Evolutionary conservation across 202 grass and related monocot species (phyloP).

Genomic region (Saccharum hybrid): DNA sequence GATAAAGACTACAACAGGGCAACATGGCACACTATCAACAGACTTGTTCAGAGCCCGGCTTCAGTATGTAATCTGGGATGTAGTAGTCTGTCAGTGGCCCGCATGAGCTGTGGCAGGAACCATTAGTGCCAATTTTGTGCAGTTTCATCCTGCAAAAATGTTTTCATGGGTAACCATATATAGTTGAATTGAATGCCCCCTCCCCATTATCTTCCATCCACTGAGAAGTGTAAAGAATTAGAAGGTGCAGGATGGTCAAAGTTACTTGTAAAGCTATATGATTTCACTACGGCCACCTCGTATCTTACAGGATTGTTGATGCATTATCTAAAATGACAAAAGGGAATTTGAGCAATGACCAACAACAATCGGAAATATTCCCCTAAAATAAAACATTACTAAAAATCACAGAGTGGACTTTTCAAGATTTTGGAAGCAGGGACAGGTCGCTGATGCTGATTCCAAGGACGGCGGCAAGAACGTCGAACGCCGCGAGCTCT

Average conservation of each 20-base stretch:
- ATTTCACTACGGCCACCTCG: neutral
- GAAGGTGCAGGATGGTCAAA: neutral
- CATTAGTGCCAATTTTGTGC: conserved; percentile 24
- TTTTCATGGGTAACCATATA: neutral
- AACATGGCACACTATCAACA: conserved; percentile 33
- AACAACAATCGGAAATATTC: neutral
- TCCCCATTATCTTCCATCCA: neutral
- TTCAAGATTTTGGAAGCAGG: too few species aligned
- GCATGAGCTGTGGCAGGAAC: conserved; percentile 25
- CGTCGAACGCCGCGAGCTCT: too few species aligned
- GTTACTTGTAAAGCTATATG: neutral
- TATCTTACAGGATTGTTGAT: neutral
- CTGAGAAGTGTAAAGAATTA: neutral
- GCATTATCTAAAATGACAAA: neutral
- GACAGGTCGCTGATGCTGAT: too few species aligned
- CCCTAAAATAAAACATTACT: neutral
- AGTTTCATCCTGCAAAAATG: conserved; percentile 52
- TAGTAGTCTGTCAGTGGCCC: conserved; percentile 52
- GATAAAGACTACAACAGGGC: conserved; percentile 94
- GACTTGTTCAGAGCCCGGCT: conserved; percentile 41
- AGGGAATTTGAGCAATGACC: neutral
- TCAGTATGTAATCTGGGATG: conserved; percentile 92
- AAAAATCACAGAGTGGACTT: neutral
- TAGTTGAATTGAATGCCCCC: neutral
- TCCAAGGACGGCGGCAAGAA: too few species aligned